Base-by-base conservation (phyloP, 208 protist species). In the Novymonas esmeraldas region DNA sequence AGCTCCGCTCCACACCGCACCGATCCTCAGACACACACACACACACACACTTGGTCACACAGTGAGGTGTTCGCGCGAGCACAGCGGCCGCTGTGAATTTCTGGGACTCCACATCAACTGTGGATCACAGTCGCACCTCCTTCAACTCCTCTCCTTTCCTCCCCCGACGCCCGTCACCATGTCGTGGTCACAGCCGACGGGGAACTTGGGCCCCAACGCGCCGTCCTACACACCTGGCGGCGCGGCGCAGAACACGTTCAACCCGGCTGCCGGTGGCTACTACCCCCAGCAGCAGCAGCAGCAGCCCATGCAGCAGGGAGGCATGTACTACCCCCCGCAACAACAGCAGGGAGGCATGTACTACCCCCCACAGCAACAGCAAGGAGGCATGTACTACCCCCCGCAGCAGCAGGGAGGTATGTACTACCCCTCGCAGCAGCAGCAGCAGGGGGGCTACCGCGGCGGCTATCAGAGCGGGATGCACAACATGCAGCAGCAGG, bases 141-240 rank as follows among this genome's bases (percentile, higher is more conserved):
- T 56, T 2, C 20, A 16, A 38, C 16, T 49, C 16, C 41, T 42
- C 51, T 41, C 38, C 29, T 50, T 56, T 18, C 28, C 28, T 20
- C 44, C 24, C 44, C 24, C 44, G 10, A 14, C 18, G 18, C 24
- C 44, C 31, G n/a, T n/a, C n/a, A n/a, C n/a, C n/a, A 94, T 94
- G 88, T 85, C 88, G 28, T 93, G 85, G 89, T 76, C 89, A 57
- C 85, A 88, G 51, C 84, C 84, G 16, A 72, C 70, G 26, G 87
- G 84, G 3, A 83, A 81, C 59, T 77, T 86, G 52, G 85, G 83
- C 71, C 64, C 70, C 55, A 85, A 76, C 67, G 76, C 62, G 14
- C 62, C 61, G n/a, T 64, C 70, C 39, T 76, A 69, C 55, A 73
- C 55, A 0, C 58, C 73, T 1, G 46, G 60, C 3, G 52, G 42